Conservation (phyloP, 306 rosid genomes). For the Biancaea sappan region DNA sequence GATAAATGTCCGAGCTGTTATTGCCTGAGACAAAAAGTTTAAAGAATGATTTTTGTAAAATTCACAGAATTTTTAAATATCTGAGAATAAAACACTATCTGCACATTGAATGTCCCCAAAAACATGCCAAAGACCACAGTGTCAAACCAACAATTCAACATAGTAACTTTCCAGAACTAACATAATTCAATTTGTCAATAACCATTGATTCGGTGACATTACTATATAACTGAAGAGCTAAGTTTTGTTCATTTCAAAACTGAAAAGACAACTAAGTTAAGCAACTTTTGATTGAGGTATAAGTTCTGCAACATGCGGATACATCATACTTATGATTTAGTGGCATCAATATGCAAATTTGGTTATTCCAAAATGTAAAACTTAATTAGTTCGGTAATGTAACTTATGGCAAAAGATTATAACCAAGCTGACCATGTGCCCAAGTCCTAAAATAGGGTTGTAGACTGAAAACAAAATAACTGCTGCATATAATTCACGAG, state of each 20-base stretch:
- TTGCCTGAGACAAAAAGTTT: conserved; percentile 49
- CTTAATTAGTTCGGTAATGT: neutral
- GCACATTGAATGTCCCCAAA: neutral
- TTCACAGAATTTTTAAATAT: neutral
- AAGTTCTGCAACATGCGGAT: no score
- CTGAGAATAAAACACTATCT: neutral
- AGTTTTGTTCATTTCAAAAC: neutral
- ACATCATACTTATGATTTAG: no score
- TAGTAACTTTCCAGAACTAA: conserved; percentile 11
- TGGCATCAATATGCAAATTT: no score
- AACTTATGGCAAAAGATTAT: conserved; percentile 2
- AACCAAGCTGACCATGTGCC: neutral
- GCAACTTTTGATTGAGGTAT: neutral
- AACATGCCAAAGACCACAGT: neutral
- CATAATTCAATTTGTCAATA: neutral
- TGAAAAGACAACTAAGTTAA: neutral
- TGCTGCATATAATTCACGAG: neutral
- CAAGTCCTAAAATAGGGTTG: neutral
- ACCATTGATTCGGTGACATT: neutral
- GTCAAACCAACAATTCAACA: conserved; percentile 19
- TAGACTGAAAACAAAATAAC: neutral
- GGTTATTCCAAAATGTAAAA: no score
- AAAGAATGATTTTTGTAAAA: conserved; percentile 22
- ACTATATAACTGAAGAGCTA: neutral
- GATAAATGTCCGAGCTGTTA: conserved; percentile 50